Percentiles rank a stretch among this genome's conserved stretches.
Evolutionary conservation across 163 green algal species (phyloP).

Genomic region (Chlamydomonas reinhardtii): DNA sequence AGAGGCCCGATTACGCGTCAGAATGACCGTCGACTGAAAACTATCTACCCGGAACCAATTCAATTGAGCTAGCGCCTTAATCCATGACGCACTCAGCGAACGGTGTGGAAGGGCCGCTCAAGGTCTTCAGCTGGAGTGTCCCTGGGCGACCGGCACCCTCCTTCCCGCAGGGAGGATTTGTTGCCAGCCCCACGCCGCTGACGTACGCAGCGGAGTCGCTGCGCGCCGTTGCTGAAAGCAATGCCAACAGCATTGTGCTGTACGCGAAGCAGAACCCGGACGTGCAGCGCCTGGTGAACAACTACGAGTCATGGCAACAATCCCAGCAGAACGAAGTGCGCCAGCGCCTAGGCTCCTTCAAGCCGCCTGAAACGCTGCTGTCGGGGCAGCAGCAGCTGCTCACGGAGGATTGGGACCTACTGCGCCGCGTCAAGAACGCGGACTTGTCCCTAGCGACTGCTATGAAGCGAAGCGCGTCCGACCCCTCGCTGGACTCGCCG

Average conservation of each 20-base stretch:
- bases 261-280: conserved; percentile 47
- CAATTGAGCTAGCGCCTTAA: neutral
- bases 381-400: conserved; percentile 2
- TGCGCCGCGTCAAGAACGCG: conserved; percentile 38
- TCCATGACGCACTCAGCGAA: too few species aligned
- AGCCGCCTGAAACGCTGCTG: conserved; percentile 34
- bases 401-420: conserved; percentile 56
- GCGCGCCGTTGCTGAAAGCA: conserved; percentile 27
- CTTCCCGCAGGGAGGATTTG: neutral
- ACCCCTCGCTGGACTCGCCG: conserved; percentile 46
- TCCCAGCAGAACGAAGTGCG: conserved; percentile 44
- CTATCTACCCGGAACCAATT: neutral
- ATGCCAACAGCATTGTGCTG: conserved; percentile 44
- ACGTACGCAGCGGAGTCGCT: conserved; percentile 9
- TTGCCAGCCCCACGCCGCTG: conserved; percentile 2
- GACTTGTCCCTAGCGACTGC: neutral
- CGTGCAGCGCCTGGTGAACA: conserved; percentile 40
- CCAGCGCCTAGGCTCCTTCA: conserved; percentile 48
- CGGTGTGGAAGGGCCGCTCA: conserved; percentile 15
- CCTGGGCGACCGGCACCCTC: neutral
- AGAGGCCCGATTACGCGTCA: too few species aligned
- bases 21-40: too few species aligned
- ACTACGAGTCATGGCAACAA: conserved; percentile 50
- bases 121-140: conserved; percentile 38
- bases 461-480: conserved; percentile 56